Base-by-base conservation (phyloP, 2,329 filamentous ascomycete species). In the Fusarium lyarnte region DNA sequence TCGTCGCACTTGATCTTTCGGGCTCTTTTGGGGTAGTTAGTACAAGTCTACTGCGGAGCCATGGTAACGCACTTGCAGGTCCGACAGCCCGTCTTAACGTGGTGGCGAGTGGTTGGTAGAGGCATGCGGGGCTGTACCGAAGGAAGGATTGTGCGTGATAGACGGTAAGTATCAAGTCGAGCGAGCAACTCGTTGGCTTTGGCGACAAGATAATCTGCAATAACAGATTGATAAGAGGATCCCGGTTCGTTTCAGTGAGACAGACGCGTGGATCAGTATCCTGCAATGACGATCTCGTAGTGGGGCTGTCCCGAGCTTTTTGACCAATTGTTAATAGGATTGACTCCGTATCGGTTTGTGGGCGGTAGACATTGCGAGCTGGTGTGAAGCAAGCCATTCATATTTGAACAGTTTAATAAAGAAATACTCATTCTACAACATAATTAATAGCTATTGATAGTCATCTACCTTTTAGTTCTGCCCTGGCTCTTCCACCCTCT, bases 1-100 rank as follows among this genome's bases (percentile, higher is more conserved):
- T 68, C 65, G 29, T 68, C 65, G 1, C 65, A 68, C 5, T 68
- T 68, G 23, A 68, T 31, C 23, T 68, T 68, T 0, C 63, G 42
- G 14, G 47, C 12, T 36, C 63, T 68, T 23, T 21, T 5, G 2
- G 3, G 31, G n/a, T 25, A 1, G 10, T 43, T 9, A 58, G 46
- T 19, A 31, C 33, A 39, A n/a, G 7, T 10, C 6, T n/a, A 27
- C 3, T 6, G 25, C 25, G 3, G 17, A 31, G 12, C 9, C 29
- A 8, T 1, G 14, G 19, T 42, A 23, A 61, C 61, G 3, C 16
- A 63, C 61, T 63, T 63, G 38, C 61, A 63, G n/a, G 61, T 63
- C 8, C 61, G 55, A 8, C 61, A 63, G 1, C 61, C 61, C 5
- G 61, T 63, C 31, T 39, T 63, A 2, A 39, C 61, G 9, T 63